Conservation (phyloP, 108 stramenopile genomes). For the Nitzschia putrida region DNA sequence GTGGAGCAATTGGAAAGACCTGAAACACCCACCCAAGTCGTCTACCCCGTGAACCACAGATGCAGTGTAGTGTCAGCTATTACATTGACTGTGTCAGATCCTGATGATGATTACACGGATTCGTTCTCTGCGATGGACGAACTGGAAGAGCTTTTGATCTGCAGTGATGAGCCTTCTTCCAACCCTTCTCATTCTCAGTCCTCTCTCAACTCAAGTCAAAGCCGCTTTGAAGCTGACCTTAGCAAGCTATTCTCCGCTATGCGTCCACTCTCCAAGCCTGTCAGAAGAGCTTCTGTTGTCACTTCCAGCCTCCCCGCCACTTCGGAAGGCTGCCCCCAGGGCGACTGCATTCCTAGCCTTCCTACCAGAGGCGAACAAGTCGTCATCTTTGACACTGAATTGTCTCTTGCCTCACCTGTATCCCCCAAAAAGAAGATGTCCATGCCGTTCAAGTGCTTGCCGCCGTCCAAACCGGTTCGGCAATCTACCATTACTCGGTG, state of each 20-base stretch:
- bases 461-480: background rate
- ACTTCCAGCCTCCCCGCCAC: background rate
- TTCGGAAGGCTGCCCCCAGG: background rate
- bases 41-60: background rate
- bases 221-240: background rate
- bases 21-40: background rate
- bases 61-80: background rate
- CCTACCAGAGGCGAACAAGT: background rate
- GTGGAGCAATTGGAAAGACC: background rate
- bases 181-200: no score
- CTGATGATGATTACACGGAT: background rate
- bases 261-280: background rate
- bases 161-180: background rate
- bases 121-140: background rate
- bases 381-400: background rate
- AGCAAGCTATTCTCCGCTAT: background rate
- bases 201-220: no score
- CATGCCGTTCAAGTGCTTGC: background rate
- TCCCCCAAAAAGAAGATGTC: background rate
- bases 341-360: background rate
- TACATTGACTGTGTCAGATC: background rate
- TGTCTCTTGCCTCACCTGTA: no score
- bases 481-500: background rate
- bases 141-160: background rate
- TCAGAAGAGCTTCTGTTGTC: background rate